Percentiles rank a stretch among this genome's conserved stretches.
These are phyloP conservation scores for Aquilaria sinensis DNA, from an alignment of 345 rosid genomes.

Conservation along the genomic window DNA sequence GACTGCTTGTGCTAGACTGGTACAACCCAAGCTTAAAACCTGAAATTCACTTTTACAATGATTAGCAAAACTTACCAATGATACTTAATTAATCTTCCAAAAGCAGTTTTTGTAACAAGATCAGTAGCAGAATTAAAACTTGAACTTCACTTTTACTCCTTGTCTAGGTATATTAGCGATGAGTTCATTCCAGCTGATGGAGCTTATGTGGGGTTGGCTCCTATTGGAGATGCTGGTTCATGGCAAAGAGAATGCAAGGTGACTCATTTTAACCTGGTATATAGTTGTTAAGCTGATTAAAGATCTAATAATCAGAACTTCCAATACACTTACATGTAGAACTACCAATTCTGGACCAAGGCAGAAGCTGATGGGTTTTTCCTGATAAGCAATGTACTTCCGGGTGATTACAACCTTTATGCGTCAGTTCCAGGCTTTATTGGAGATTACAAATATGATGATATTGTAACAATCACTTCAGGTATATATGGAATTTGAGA, in stretches of 20 bases:
- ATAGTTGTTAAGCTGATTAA: not conserved
- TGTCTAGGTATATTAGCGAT: constrained; percentile 30
- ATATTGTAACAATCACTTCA: constrained; percentile 33
- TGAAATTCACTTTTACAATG: not conserved
- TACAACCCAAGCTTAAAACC: constrained; percentile 3
- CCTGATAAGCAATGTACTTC: constrained; percentile 33
- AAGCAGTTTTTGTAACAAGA: not conserved
- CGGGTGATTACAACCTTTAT: constrained; percentile 58
- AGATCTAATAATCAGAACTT: no score
- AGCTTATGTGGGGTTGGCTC: constrained; percentile 64
- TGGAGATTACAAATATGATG: constrained; percentile 61
- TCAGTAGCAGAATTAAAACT: not conserved
- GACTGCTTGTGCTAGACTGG: constrained; percentile 45
- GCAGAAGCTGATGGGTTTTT: constrained; percentile 60
- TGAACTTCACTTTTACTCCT: not conserved
- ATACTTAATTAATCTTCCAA: no score
- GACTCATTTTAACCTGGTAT: not conserved
- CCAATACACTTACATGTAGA: constrained; percentile 21
- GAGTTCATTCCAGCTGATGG: constrained; percentile 29
- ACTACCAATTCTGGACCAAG: constrained; percentile 79
- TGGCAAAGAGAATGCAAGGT: constrained; percentile 76
- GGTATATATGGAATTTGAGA: constrained; percentile 23
- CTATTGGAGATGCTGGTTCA: constrained; percentile 51
- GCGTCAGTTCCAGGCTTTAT: constrained; percentile 85
- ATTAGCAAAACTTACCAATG: no score